phyloP scores from a whole-genome alignment of 768 basidiomycete species.

The Paxillus ammoniavirescens region DNA sequence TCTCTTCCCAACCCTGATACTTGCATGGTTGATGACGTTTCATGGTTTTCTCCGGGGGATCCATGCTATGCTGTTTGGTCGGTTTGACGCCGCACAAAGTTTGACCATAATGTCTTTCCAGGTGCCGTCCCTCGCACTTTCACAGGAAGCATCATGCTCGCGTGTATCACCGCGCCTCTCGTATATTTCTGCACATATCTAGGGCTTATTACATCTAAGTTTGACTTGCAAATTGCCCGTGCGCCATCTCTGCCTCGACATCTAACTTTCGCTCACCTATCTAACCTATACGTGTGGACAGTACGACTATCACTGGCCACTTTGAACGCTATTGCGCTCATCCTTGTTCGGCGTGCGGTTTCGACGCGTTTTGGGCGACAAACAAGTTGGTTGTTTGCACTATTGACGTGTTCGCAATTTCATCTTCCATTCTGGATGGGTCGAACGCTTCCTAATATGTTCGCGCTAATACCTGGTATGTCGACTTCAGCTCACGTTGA shows the following conservation, averaged over 20 bases:
- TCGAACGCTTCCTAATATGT: conserved; percentile 92
- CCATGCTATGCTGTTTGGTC: not conserved
- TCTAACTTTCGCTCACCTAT: not conserved
- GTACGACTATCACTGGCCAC: conserved; percentile 74
- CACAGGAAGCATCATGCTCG: conserved; percentile 70
- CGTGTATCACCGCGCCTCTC: conserved; percentile 51
- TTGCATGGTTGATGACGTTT: conserved; percentile 5
- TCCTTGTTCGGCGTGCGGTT: conserved; percentile 62
- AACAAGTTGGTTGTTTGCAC: conserved; percentile 55
- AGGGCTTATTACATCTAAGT: conserved; percentile 51
- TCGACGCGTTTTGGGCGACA: conserved; percentile 59
- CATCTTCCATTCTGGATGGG: conserved; percentile 94
- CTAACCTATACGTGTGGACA: conserved; percentile 27
- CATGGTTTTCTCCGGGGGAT: not conserved
- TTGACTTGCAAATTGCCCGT: conserved; percentile 73
- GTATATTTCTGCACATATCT: conserved; percentile 40
- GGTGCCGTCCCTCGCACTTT: conserved; percentile 91
- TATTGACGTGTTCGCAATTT: conserved; percentile 82
- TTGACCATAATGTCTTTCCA: conserved; percentile 86
- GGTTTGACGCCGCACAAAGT: conserved; percentile 44
- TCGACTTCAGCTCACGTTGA: conserved; percentile 4
- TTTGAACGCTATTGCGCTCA: conserved; percentile 60
- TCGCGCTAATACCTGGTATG: conserved; percentile 76
- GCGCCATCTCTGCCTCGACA: conserved; percentile 21
- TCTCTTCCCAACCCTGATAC: not conserved